Base-by-base conservation (phyloP, 257 asterid genomes). In the Lycium barbarum region DNA sequence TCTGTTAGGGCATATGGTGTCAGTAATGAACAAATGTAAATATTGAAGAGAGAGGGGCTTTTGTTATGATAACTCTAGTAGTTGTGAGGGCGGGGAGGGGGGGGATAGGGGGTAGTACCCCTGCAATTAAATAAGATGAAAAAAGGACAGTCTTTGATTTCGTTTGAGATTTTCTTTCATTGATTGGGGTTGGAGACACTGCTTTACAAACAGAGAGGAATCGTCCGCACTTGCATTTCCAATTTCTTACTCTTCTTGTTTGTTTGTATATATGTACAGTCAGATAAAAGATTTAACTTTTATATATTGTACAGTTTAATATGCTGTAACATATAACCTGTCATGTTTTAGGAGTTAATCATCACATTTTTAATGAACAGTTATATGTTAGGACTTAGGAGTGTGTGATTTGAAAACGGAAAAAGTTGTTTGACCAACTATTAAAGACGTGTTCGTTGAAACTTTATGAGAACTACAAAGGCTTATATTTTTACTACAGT, bases 61-160 rank as follows among this genome's bases (percentile, higher is more conserved):
- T 59, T 8, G 22, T 67, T 67, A 36, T 74, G 43, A 73, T 51
- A 51, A 49, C 59, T 49, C 62, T 22, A 51, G 9, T 22, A 76
- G 26, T 43, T 43, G 36, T 55, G 0, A 12, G 33, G 33, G 55
- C 5, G 36, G 57, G 35, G 49, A 4, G 9, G 17, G 51, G 40
- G 17, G 18, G 3, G 13, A 57, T 4, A 2, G 43, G 57, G 12
- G 68, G 79, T 38, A 49, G 55, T 18, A 26, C 33, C 74, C 4
- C 54, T 61, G 84, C 38, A 61, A 49, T 45, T 3, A 43, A 81
- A 40, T 47, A 45, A 66, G 87, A 38, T 7, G 38, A 58, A 84
- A 81, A 53, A 84, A 76, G 83, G 90, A 87, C 90, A 78, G 88
- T 84, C 83, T 83, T 87, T 84, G 88, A 88, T 73, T 85, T 81